Evolutionary conservation across 1,139 yeast genomes (phyloP).

Genomic region (Kazachstania sp.): DNA sequence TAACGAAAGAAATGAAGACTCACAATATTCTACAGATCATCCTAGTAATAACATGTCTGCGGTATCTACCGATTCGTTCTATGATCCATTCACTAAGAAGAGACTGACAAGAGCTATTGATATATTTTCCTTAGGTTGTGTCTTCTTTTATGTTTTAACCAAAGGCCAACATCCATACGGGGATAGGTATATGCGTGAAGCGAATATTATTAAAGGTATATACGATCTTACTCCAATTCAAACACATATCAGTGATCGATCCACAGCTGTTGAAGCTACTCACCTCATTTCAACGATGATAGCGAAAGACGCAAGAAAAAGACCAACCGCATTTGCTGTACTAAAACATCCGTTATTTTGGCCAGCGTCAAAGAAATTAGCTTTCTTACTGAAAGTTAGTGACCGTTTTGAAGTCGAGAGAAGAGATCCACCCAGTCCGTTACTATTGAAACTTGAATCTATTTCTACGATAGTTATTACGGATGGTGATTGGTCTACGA

Average conservation of each 20-base stretch:
- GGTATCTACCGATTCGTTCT: constrained; percentile 18
- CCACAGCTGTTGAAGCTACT: constrained; percentile 48
- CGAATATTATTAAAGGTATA: constrained; percentile 72
- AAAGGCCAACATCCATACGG: constrained; percentile 95
- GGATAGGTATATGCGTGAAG: constrained; percentile 76
- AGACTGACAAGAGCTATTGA: constrained; percentile 87
- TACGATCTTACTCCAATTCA: constrained; percentile 44
- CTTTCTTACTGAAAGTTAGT: constrained; percentile 75
- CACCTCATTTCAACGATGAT: constrained; percentile 73
- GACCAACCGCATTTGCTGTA: constrained; percentile 66
- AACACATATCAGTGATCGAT: constrained; percentile 19
- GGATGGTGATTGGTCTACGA: constrained; percentile 68
- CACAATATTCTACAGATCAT: constrained; percentile 5
- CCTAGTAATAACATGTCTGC: constrained; percentile 1
- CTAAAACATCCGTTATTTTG: constrained; percentile 86
- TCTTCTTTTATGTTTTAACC: constrained; percentile 76
- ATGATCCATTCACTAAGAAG: constrained; percentile 39
- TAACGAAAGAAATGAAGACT: constrained; percentile 8
- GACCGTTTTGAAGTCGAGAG: constrained; percentile 85
- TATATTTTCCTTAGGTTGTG: constrained; percentile 90
- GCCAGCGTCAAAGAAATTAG: constrained; percentile 65
- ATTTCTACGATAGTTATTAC: constrained; percentile 47
- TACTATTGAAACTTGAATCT: constrained; percentile 53
- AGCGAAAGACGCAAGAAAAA: constrained; percentile 48
- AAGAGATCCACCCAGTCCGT: constrained; percentile 74